Evolutionary conservation across 371 early-diverging fungal genomes (phyloP).

Genomic region (Syncephalastrum sp.): DNA sequence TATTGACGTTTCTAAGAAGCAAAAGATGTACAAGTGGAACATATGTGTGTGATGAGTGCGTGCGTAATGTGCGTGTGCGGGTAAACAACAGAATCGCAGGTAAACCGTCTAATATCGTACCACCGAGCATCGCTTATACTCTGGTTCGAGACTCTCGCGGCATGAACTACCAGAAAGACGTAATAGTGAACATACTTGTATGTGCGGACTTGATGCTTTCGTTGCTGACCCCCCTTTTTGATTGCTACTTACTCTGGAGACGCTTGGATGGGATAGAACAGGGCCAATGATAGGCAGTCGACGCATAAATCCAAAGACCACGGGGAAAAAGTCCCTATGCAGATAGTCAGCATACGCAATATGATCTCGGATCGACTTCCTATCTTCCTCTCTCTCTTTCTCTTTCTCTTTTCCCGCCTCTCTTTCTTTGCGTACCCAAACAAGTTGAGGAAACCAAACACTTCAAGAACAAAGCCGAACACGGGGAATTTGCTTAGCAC

Average conservation of each 20-base stretch:
- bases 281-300: constrained; percentile 89
- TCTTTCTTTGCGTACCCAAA: constrained; percentile 71
- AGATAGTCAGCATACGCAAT: neutral
- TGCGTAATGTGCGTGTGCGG: no score
- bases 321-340: constrained; percentile 93
- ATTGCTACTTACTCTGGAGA: constrained; percentile 62
- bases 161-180: constrained; percentile 13
- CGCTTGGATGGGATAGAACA: constrained; percentile 77
- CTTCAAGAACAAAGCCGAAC: constrained; percentile 88
- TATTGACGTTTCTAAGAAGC: no score
- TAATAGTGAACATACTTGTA: no score
- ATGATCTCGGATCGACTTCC: neutral
- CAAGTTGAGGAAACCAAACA: constrained; percentile 93
- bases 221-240: no score
- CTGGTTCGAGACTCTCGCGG: constrained; percentile 21
- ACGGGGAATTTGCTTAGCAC: constrained; percentile 88
- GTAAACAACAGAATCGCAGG: no score
- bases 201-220: no score
- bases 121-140: constrained; percentile 7
- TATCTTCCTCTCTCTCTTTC: no score
- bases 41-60: no score
- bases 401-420: no score
- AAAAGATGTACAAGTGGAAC: no score
- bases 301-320: constrained; percentile 83
- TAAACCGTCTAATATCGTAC: no score